Evolutionary conservation across 1,139 yeast species (phyloP).

Genomic region (Schizosaccharomyces versatilis): DNA sequence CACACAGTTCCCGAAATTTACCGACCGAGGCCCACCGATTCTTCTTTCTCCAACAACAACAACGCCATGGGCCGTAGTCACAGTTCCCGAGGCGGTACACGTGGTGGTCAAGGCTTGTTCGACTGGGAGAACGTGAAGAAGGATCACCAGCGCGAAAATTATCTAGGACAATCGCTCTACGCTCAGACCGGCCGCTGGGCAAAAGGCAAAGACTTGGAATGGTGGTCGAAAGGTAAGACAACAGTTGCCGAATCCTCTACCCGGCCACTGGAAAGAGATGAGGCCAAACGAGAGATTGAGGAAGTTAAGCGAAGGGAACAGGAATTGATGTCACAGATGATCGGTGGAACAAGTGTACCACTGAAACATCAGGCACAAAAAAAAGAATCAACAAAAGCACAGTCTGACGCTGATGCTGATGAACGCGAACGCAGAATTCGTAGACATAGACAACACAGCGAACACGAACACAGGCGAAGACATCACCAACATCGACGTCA

Average conservation of each 20-base stretch:
- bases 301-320: slow-evolving; percentile 3
- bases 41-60: neutral
- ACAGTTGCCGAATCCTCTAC: neutral
- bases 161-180: slow-evolving; percentile 17
- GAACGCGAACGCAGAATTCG: too few species aligned
- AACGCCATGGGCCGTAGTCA: slow-evolving; percentile 7
- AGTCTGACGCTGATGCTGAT: too few species aligned
- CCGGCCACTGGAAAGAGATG: neutral
- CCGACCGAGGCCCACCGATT: too few species aligned
- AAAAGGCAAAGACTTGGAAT: slow-evolving; percentile 14
- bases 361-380: too few species aligned
- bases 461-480: too few species aligned
- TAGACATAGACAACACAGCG: too few species aligned
- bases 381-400: too few species aligned
- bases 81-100: slow-evolving; percentile 14
- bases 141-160: slow-evolving; percentile 16
- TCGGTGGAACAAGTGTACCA: neutral
- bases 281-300: neutral
- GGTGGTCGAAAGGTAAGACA: slow-evolving; percentile 15
- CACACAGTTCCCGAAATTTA: too few species aligned
- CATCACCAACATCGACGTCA: too few species aligned
- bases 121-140: slow-evolving; percentile 17
- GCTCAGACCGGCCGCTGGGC: slow-evolving; percentile 17
- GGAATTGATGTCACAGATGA: neutral
- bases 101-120: slow-evolving; percentile 18